Percentiles rank a stretch among this genome's conserved stretches.
These are phyloP conservation scores for Trapa bicornis DNA, from an alignment of 345 rosid genomes.

Conservation along the genomic window DNA sequence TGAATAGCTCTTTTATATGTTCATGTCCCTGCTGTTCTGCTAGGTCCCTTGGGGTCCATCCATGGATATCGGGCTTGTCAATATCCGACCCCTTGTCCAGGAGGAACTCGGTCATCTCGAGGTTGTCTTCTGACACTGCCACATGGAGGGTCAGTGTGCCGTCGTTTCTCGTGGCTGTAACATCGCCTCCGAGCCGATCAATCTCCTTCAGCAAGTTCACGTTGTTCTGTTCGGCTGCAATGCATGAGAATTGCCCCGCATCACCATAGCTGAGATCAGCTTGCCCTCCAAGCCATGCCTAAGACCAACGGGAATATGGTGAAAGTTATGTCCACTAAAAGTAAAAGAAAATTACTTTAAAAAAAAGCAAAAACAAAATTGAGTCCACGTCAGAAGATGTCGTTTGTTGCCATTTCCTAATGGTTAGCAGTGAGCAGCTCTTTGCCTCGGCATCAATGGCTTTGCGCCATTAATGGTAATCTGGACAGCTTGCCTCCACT, in stretches of 20 bases:
- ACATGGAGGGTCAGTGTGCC: slow-evolving; percentile 56
- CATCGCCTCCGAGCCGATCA: slow-evolving; percentile 36
- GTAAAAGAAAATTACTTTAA: too few species aligned
- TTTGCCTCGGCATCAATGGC: neutral
- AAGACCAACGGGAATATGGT: too few species aligned
- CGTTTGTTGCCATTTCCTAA: neutral
- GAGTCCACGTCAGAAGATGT: neutral
- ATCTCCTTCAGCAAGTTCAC: slow-evolving; percentile 52
- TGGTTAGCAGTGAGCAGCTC: neutral
- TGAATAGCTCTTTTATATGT: slow-evolving; percentile 45
- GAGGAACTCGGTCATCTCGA: slow-evolving; percentile 55
- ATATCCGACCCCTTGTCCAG: slow-evolving; percentile 51
- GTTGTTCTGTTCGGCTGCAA: slow-evolving; percentile 57
- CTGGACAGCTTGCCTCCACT: neutral
- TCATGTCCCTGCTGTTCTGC: slow-evolving; percentile 91
- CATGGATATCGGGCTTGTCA: slow-evolving; percentile 43
- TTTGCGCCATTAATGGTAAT: neutral
- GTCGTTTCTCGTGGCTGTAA: slow-evolving; percentile 42
- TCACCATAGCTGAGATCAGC: slow-evolving; percentile 29
- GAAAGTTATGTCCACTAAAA: too few species aligned
- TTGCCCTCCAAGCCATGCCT: too few species aligned
- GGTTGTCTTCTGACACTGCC: slow-evolving; percentile 66
- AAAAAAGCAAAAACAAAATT: too few species aligned
- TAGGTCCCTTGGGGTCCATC: slow-evolving; percentile 62
- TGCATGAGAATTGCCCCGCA: slow-evolving; percentile 62